Percentiles rank a stretch among this genome's conserved stretches.
These are phyloP conservation scores for Alternaria tenuissima DNA, from an alignment of 2,329 filamentous ascomycete genomes.

Conservation along the genomic window DNA sequence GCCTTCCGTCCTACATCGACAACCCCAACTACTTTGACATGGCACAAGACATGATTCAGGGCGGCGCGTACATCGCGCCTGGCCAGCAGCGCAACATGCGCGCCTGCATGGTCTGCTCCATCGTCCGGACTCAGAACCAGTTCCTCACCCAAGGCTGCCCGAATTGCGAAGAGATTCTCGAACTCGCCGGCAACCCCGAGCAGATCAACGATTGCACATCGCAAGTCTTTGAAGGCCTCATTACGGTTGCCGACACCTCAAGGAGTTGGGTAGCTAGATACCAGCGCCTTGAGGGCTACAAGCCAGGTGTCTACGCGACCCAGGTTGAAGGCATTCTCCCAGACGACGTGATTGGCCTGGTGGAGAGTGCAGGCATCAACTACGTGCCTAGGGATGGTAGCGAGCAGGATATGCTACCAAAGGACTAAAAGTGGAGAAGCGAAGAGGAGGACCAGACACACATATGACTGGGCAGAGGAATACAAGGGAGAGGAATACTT, in stretches of 20 bases:
- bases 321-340: slow-evolving; percentile 85
- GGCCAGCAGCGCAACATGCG: slow-evolving; percentile 85
- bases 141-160: slow-evolving; percentile 90
- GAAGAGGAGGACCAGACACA: background rate
- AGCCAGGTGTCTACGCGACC: slow-evolving; percentile 88
- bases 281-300: slow-evolving; percentile 89
- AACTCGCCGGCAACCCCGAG: slow-evolving; percentile 79
- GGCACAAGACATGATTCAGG: slow-evolving; percentile 43
- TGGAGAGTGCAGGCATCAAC: slow-evolving; percentile 67
- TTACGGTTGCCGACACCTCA: slow-evolving; percentile 82
- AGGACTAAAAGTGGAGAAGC: slow-evolving; percentile 27
- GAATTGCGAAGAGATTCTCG: slow-evolving; percentile 94
- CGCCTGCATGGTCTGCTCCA: slow-evolving; percentile 98
- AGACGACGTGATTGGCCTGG: slow-evolving; percentile 63
- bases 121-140: slow-evolving; percentile 83
- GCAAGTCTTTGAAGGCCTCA: slow-evolving; percentile 92
- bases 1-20: slow-evolving; percentile 4
- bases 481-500: background rate
- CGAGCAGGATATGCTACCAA: slow-evolving; percentile 48
- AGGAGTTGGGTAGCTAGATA: slow-evolving; percentile 96
- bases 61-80: slow-evolving; percentile 72
- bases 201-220: slow-evolving; percentile 92
- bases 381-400: slow-evolving; percentile 62
- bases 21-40: background rate
- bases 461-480: background rate